A percentile compares a stretch with the other conserved stretches of the same genome.
Conservation (phyloP, 2,329 filamentous ascomycete genomes). For the Emericellopsis cladophorae region DNA sequence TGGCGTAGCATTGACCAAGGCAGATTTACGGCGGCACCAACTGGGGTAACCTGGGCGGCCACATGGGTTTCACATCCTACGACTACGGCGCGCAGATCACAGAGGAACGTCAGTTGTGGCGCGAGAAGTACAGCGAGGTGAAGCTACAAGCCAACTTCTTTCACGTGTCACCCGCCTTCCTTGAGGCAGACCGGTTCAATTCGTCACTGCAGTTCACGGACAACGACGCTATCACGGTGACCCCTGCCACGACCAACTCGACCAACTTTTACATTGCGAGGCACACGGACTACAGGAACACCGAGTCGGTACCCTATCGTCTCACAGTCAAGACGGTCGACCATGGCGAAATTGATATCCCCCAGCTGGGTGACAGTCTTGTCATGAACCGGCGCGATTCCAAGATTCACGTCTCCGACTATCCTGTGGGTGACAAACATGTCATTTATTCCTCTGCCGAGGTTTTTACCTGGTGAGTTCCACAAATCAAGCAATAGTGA, state of each 20-base stretch:
- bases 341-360: constrained; percentile 17
- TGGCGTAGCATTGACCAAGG: background rate
- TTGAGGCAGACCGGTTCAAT: constrained; percentile 2
- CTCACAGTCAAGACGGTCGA: constrained; percentile 2
- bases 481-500: background rate
- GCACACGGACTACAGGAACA: constrained; percentile 1
- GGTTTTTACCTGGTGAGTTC: constrained; percentile 39
- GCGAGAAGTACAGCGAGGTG: constrained; percentile 4
- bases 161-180: constrained; percentile 3
- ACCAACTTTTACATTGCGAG: constrained; percentile 5
- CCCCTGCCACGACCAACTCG: constrained; percentile 2
- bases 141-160: constrained; percentile 5
- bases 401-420: constrained; percentile 25
- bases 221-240: constrained; percentile 1
- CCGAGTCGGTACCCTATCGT: background rate
- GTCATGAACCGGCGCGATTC: constrained; percentile 3
- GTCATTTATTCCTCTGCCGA: constrained; percentile 56
- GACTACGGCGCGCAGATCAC: constrained; percentile 5
- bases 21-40: constrained; percentile 61
- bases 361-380: constrained; percentile 25
- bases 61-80: constrained; percentile 26
- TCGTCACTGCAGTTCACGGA: constrained; percentile 2
- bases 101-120: constrained; percentile 17
- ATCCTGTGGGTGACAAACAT: constrained; percentile 40
- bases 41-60: constrained; percentile 61